Evolutionary conservation across 2,329 filamentous ascomycete species (phyloP), one percentile per base, ranked within the genome.

Genomic region (Didymella segeticola): DNA sequence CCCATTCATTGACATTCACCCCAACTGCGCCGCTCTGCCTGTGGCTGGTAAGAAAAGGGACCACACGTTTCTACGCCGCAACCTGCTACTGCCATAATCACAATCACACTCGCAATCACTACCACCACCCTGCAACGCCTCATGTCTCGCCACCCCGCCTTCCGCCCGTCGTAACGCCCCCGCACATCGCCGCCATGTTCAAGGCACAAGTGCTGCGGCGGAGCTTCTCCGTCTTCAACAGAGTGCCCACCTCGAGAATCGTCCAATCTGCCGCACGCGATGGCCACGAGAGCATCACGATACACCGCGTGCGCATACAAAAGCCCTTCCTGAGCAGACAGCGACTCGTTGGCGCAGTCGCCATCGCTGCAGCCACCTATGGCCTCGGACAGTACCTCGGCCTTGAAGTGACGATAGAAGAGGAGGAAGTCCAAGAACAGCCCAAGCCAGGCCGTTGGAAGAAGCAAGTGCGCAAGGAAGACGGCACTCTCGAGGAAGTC

Each of bases 261-360:
- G 54, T 62, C 15, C 64, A 55, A 19, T 64, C 65, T 9, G 67
- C 69, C 8, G 64, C 64, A 14, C 67, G 68, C 41, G 52, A 71
- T 63, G 71, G 70, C 27, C 62, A 72, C 37, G 63, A 69, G 19
- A 62, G 52, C 8, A 60, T 74, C 38, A 64, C 56, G 9, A 66
- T 75, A 39, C 71, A 78, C 54, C 66, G 70, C 17, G 78, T 81
- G 33, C 76, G 74, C 57, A 74, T 81, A 62, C 63, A 58, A 37
- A 66, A 60, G 38, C 75, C 70, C 17, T 65, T 74, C 23, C 27
- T 51, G 19, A 50, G 53, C 38, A 73, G 69, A 34, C 68, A 54
- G 33, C 51, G 69, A 26, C 23, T 72, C 10, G 57, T 68, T 15
- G 65, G 67, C 26, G 55, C 62, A 23, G 36, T 64, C 11, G 48